Base-by-base conservation (phyloP, 2,329 filamentous ascomycete species). In the Aspergillus transmontanensis region DNA sequence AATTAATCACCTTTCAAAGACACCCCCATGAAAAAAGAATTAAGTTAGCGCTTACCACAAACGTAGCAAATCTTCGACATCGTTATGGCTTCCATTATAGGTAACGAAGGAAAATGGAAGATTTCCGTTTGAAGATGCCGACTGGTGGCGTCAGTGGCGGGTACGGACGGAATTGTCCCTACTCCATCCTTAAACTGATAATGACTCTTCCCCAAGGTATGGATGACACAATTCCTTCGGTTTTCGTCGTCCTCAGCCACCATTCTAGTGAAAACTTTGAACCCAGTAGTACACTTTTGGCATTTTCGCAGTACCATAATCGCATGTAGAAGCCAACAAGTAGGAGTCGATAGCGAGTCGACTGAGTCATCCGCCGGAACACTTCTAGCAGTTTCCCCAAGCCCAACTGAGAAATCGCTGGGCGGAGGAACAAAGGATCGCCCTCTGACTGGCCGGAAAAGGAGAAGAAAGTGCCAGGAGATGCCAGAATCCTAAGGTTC, bases 141-240 rank as follows among this genome's bases (percentile, higher is more conserved):
- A 63, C 62, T 61, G 68, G 69, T 71, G 69, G 69, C 69, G 69
- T 71, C 64, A 68, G 69, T 69, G 69, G 69, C 69, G 69, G 68
- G 62, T 62, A 45, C 58, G 62, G 60, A 64, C 66, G 66, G 65
- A 64, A 60, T 61, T 39, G 45, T 34, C 48, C 26, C 26, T 53
- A 53, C 32, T 58, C 58, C 48, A 34, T 54, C 48, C 36, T 48
- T 39, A 50, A 36, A 57, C 57, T 54, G 43, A 48, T 28, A 58
- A 48, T 34, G 43, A 51, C 21, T 58, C 34, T 58, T 30, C 34
- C 41, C 45, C 30, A 41, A 39, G 51, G 30, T 36, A 41, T 39
- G 51, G 30, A 55, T 55, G 34, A 45, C 36, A 30, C 43, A 26
- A 32, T 39, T 39, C n/a, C n/a, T 39, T 55, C 51, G 11, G 26